phyloP scores from a whole-genome alignment of 2,329 filamentous ascomycete genomes.

The Aureobasidium sp. region DNA sequence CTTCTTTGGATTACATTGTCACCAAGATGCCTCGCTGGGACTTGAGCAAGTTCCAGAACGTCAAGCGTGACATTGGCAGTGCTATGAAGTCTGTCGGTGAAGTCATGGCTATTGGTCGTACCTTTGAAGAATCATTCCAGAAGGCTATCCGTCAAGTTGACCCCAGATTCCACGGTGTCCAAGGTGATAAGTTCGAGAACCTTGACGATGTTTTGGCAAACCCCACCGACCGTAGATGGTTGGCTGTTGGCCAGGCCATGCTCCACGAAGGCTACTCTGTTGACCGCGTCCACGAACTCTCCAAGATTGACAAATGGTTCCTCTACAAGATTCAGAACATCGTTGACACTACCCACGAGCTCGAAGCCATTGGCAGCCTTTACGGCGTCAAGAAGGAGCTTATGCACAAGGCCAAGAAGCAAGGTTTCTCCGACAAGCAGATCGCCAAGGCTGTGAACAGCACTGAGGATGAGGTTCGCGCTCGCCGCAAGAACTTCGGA shows the following conservation, averaged over 20 bases:
- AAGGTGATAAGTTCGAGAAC: conserved; percentile 90
- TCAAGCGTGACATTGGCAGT: conserved; percentile 93
- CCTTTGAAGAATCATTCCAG: conserved; percentile 98
- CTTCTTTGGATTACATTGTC: conserved; percentile 93
- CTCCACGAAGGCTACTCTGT: conserved; percentile 93
- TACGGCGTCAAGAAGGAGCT: conserved; percentile 82
- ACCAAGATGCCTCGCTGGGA: conserved; percentile 99
- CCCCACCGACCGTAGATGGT: conserved; percentile 93
- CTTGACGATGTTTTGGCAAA: conserved; percentile 85
- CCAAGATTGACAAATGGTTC: conserved; percentile 99
- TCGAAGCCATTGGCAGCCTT: conserved; percentile 76
- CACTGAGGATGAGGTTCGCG: conserved; percentile 84
- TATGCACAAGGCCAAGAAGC: conserved; percentile 87
- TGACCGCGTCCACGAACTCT: conserved; percentile 84
- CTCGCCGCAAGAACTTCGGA: conserved; percentile 74
- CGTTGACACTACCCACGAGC: conserved; percentile 79
- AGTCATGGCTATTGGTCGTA: conserved; percentile 98
- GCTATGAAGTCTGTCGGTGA: conserved; percentile 99
- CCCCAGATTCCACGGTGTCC: conserved; percentile 83
- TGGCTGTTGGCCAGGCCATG: conserved; percentile 96
- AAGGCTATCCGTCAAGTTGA: conserved; percentile 98
- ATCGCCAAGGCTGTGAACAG: conserved; percentile 80
- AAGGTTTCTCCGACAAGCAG: conserved; percentile 95
- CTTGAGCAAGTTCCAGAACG: conserved; percentile 96
- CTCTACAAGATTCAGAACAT: conserved; percentile 97